Conservation (phyloP, 495 filamentous ascomycete species). For the Penicillium flavigenum region DNA sequence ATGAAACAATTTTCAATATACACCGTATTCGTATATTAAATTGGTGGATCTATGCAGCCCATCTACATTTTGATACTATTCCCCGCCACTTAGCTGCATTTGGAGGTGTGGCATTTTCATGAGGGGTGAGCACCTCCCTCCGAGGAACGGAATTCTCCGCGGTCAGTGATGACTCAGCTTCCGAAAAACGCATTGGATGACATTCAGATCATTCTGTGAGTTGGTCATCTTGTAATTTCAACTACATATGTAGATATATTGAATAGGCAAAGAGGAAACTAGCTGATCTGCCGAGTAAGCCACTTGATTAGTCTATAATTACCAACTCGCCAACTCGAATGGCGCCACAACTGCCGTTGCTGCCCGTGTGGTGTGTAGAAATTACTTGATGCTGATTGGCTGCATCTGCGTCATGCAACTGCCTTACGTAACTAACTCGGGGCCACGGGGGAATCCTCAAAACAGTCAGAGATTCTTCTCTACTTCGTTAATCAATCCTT, state of each 20-base stretch:
- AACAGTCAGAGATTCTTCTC: conserved; percentile 16
- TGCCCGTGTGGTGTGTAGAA: conserved; percentile 34
- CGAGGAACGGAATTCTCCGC: conserved; percentile 10
- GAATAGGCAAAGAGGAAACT: neutral
- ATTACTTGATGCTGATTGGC: conserved; percentile 47
- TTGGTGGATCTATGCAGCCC: neutral
- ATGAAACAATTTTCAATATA: neutral
- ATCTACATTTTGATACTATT: neutral
- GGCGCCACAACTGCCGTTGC: conserved; percentile 33
- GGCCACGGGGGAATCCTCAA: conserved; percentile 19
- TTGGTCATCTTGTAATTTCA: neutral
- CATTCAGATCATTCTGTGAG: neutral
- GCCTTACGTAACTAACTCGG: conserved; percentile 25
- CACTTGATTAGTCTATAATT: neutral
- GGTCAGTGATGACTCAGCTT: conserved; percentile 6
- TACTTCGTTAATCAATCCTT: neutral
- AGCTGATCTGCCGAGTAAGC: neutral
- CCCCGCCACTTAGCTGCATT: conserved; percentile 10
- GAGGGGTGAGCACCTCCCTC: conserved; percentile 2
- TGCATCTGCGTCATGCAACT: conserved; percentile 23
- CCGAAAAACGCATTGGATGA: conserved; percentile 13
- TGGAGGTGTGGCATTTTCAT: conserved; percentile 3
- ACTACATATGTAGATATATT: neutral
- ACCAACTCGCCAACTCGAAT: conserved; percentile 11
- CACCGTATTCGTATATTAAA: neutral